Evolutionary conservation across 2,329 filamentous ascomycete species (phyloP), one percentile per base, ranked within the genome.

Genomic region (Trichoderma sp.): DNA sequence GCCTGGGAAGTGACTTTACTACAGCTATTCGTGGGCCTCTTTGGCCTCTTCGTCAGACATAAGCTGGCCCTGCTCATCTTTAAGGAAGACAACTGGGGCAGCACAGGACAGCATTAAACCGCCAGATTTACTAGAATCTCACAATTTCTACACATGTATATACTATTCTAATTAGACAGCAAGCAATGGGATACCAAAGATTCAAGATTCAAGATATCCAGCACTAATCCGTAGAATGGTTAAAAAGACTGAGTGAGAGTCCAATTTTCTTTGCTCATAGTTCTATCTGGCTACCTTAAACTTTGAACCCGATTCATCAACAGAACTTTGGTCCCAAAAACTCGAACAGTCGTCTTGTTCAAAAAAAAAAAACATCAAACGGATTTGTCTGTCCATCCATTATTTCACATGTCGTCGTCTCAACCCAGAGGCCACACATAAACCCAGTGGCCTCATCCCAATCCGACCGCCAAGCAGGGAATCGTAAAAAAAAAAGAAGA

Each of bases 61-160:
- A 91, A 91, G 77, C 89, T 98, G 78, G 97, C 97, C 62, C 86
- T 97, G 81, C 88, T 97, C 79, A 90, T 99, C 79, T 99, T 99
- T 87, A 93, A 93, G 83, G 91, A 93, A 82, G 97, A 99, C 85
- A 99, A 99, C 83, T 87, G 88, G 86, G 87, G 86, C 77, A 85
- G 86, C 77, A 85, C 86, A 35, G 76, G 77, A 18, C 80, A 80
- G 60, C 78, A 79, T 50, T 82, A 68, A 33, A 18, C 16, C 29
- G 21, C 12, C 9, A 14, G 3, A 1, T 4, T 7, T n/a, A 5
- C 29, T 29, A 45, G 16, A 53, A 6, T 50, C 45, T 60, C 29
- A 2, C 18, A 21, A 56, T 18, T 18, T 16, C 29, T 68, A 4
- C 5, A n/a, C 21, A 4, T 35, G 45, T 53, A 53, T 12, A 53